Evolutionary conservation across 306 rosid species (phyloP), one percentile per base, ranked within the genome.

Genomic region (Vicia sativa): DNA sequence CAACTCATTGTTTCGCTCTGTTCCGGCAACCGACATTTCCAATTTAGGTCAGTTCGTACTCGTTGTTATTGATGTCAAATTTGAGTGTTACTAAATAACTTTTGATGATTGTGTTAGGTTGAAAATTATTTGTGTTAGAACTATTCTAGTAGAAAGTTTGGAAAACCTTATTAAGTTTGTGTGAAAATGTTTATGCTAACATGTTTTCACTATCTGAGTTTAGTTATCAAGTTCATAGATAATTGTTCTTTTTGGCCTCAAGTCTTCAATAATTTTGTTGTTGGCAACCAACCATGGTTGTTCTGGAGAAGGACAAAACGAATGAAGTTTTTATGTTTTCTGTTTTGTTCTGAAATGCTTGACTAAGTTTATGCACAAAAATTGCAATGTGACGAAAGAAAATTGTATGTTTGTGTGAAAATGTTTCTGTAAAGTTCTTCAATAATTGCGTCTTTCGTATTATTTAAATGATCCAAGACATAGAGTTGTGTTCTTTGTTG

Each of bases 391-490:
- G 58, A 21, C 9, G 15, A 52, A 59, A 55, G 13, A 12, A 3
- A 26, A 55, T 6, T 55, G 61, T 11, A 55, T 7, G 16, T 55
- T 26, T 55, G 61, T 26, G 16, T 54, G 38, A 25, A 54, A 25
- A 54, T 25, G 16, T 54, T 54, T 11, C 16, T 39, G 34, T 66
- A 9, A 23, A 49, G 62, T 54, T 23, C 38, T 38, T 72, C 26
- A 57, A 59, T 70, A 34, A 19, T 45, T 73, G 62, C 67, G 19
- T 60, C 41, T 58, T 38, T 39, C n/a, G n/a, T 50, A 50, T 60
- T 66, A 67, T 52, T 73, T 50, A 23, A 60, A 74, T 55, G 75
- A 61, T 61, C 35, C 35, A 45, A 39, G 61, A 13, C 65, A 35
- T 55, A 55, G 38, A 35, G 16, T 55, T 38, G 34, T 38, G 34